phyloP scores from a whole-genome alignment of 768 basidiomycete genomes.

The Hypholoma sublateritium region DNA sequence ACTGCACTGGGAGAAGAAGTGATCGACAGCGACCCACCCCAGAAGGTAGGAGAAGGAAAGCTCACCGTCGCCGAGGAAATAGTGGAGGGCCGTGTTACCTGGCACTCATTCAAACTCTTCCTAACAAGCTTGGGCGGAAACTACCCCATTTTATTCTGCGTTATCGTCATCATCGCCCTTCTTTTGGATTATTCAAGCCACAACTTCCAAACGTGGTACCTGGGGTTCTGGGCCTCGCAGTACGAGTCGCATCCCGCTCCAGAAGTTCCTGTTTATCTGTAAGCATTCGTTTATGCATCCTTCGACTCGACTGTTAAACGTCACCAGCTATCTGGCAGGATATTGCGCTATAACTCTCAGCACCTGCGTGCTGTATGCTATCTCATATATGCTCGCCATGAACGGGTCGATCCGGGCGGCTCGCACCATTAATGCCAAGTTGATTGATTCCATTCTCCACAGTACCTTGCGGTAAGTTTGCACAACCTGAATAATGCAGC shows the following conservation, averaged over 20 bases:
- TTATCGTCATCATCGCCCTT: slow-evolving; percentile 21
- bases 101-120: slow-evolving; percentile 33
- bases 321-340: slow-evolving; percentile 2
- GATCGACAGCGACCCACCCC: slow-evolving; percentile 11
- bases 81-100: slow-evolving; percentile 29
- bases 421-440: slow-evolving; percentile 2
- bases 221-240: slow-evolving; percentile 46
- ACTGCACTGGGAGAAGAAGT: slow-evolving; percentile 13
- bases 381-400: not conserved
- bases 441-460: slow-evolving; percentile 17
- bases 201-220: slow-evolving; percentile 37
- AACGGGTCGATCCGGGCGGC: slow-evolving; percentile 9
- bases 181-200: slow-evolving; percentile 25
- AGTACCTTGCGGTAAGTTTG: slow-evolving; percentile 9
- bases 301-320: not conserved
- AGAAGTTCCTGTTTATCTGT: slow-evolving; percentile 12
- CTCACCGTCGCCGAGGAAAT: slow-evolving; percentile 64
- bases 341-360: not conserved
- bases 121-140: slow-evolving; percentile 34
- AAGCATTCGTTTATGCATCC: not conserved
- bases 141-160: slow-evolving; percentile 32
- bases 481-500: slow-evolving; percentile 11
- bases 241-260: slow-evolving; percentile 34
- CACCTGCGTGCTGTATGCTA: not conserved
- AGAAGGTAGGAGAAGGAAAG: slow-evolving; percentile 43